These are phyloP conservation scores for Stagonosporopsis rhizophila DNA, from an alignment of 2,329 filamentous ascomycete species.

Conservation along the genomic window DNA sequence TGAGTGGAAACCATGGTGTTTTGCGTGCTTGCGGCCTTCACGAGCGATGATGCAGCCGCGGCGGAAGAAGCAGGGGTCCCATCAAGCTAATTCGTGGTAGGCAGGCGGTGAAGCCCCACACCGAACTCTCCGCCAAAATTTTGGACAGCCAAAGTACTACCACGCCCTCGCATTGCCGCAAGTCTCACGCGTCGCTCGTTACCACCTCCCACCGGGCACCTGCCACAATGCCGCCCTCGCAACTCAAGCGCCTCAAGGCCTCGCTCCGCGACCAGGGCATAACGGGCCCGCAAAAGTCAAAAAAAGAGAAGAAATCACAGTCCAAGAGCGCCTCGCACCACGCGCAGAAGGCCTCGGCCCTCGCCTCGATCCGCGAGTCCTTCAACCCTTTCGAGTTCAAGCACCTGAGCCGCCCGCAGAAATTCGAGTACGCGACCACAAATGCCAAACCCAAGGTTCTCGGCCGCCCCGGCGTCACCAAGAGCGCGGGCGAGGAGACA, in stretches of 20 bases:
- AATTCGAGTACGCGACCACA: constrained; percentile 82
- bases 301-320: constrained; percentile 83
- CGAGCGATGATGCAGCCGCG: constrained; percentile 29
- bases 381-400: constrained; percentile 99
- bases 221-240: constrained; percentile 82
- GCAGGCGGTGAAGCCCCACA: constrained; percentile 22
- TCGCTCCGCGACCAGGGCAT: constrained; percentile 90
- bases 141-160: constrained; percentile 1
- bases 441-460: constrained; percentile 63
- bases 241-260: constrained; percentile 93
- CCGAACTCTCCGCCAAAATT: constrained; percentile 33
- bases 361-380: constrained; percentile 87
- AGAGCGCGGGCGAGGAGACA: constrained; percentile 86
- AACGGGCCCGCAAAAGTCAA: constrained; percentile 89
- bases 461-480: constrained; percentile 82
- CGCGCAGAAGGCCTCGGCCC: constrained; percentile 75
- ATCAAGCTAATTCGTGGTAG: neutral
- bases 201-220: neutral
- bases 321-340: constrained; percentile 76
- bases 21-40: neutral
- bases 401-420: constrained; percentile 75
- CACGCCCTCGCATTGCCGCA: neutral
- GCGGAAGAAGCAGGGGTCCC: constrained; percentile 22
- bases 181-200: constrained; percentile 7
- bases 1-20: neutral